These are phyloP conservation scores for Stemphylium vesicarium DNA, from an alignment of 2,329 filamentous ascomycete species.

Conservation along the genomic window DNA sequence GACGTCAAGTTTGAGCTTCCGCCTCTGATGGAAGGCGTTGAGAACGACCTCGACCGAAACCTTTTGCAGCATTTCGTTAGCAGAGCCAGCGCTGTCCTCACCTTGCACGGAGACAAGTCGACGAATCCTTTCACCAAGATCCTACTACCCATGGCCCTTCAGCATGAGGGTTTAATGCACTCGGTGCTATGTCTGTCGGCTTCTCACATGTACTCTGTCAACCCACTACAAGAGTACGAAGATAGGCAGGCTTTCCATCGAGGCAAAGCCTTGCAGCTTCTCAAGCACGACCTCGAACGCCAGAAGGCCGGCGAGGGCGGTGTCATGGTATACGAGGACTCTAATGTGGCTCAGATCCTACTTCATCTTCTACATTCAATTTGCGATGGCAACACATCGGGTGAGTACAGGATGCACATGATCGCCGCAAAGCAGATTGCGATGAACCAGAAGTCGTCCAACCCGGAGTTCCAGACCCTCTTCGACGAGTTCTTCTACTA, in stretches of 20 bases:
- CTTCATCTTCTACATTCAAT: slow-evolving; percentile 67
- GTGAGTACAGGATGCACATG: slow-evolving; percentile 81
- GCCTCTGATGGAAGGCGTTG: slow-evolving; percentile 77
- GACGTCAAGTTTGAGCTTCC: slow-evolving; percentile 57
- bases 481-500: slow-evolving; percentile 83
- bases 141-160: slow-evolving; percentile 79
- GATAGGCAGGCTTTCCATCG: slow-evolving; percentile 56
- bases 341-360: slow-evolving; percentile 66
- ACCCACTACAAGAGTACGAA: slow-evolving; percentile 58
- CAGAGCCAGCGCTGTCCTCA: slow-evolving; percentile 79
- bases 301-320: slow-evolving; percentile 48
- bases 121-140: slow-evolving; percentile 86
- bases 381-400: slow-evolving; percentile 65
- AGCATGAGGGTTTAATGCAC: slow-evolving; percentile 86
- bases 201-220: slow-evolving; percentile 68
- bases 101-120: slow-evolving; percentile 76
- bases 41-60: slow-evolving; percentile 77
- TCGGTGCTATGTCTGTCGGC: slow-evolving; percentile 84
- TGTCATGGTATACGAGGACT: slow-evolving; percentile 56
- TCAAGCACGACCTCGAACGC: slow-evolving; percentile 52
- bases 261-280: slow-evolving; percentile 56
- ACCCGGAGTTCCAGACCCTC: slow-evolving; percentile 73
- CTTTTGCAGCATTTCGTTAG: slow-evolving; percentile 85
- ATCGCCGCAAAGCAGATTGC: slow-evolving; percentile 76
- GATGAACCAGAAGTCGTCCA: slow-evolving; percentile 63